Base-by-base conservation (phyloP, 139 green algal genomes). In the Nannochloris sp. region DNA sequence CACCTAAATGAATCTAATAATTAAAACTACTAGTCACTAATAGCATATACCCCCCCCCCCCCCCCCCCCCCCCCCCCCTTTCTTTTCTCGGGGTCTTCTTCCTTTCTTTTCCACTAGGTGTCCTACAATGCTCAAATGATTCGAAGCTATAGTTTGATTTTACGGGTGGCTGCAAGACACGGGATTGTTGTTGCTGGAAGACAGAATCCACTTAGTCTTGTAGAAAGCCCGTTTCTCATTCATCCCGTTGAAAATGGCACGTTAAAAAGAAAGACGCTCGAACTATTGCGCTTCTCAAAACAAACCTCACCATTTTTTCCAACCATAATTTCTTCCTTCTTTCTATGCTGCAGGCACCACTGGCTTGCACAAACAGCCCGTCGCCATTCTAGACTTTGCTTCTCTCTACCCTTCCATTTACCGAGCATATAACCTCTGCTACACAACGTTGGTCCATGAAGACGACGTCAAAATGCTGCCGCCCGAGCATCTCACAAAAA, bases 81-180 rank as follows among this genome's bases (percentile, higher is more conserved):
- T n/a, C n/a, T n/a, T n/a, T n/a, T n/a, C n/a, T n/a, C n/a, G n/a
- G n/a, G n/a, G n/a, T n/a, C n/a, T n/a, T n/a, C n/a, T n/a, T n/a
- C n/a, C n/a, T n/a, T n/a, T n/a, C n/a, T n/a, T n/a, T n/a, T n/a
- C n/a, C n/a, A n/a, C n/a, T n/a, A n/a, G n/a, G n/a, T n/a, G n/a
- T n/a, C n/a, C n/a, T 89, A 92, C 75, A 87, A 90, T 14, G 86
- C 83, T 4, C 81, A 93, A 71, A 89, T 93, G 86, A 76, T 88
- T 3, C 74, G 86, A 6, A 87, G 80, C 0, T 81, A 70, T 67
- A 81, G 63, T 39, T 78, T 93, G 60, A 76, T 93, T 42, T 75
- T 88, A 32, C 78, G 87, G 35, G 80, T 74, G 24, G 75, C 82
- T 0, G 79, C 77, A 27, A 71, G 84, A 5, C 42, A 59, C 9